Percentiles rank a stretch among this genome's conserved stretches.
phyloP scores from a whole-genome alignment of 1,284 basidiomycete genomes.

The Xerocomus amazonicus region DNA sequence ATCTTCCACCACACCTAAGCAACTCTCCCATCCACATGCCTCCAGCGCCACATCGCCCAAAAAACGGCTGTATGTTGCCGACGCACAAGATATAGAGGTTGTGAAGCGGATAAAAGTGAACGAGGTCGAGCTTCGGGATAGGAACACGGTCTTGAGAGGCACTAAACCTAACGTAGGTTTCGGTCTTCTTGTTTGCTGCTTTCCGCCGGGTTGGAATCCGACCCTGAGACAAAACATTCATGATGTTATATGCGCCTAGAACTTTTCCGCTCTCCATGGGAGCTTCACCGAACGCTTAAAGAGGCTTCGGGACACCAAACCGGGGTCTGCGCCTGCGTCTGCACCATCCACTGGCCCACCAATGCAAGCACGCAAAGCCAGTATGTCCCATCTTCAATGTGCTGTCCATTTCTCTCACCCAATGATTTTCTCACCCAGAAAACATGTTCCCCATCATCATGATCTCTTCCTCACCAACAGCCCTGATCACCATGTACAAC shows the following conservation, averaged over 20 bases:
- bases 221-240: not conserved
- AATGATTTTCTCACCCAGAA: slow-evolving; percentile 33
- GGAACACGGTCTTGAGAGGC: slow-evolving; percentile 74
- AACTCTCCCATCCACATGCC: slow-evolving; percentile 28
- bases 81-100: slow-evolving; percentile 73
- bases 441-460: slow-evolving; percentile 90
- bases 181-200: not conserved
- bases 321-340: slow-evolving; percentile 40
- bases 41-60: slow-evolving; percentile 45
- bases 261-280: slow-evolving; percentile 63
- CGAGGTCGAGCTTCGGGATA: slow-evolving; percentile 72
- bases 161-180: slow-evolving; percentile 66
- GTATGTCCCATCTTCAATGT: slow-evolving; percentile 36
- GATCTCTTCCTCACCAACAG: slow-evolving; percentile 93
- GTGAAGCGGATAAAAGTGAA: slow-evolving; percentile 78
- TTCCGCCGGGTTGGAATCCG: no score
- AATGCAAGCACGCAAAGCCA: slow-evolving; percentile 58
- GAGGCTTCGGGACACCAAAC: slow-evolving; percentile 61
- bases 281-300: slow-evolving; percentile 74
- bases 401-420: no score
- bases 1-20: slow-evolving; percentile 38
- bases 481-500: slow-evolving; percentile 97
- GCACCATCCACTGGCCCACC: slow-evolving; percentile 42
- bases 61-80: slow-evolving; percentile 78
- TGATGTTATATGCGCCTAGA: slow-evolving; percentile 40